Conservation (phyloP, 305 asterid genomes). For the Fraxinus baroniana region DNA sequence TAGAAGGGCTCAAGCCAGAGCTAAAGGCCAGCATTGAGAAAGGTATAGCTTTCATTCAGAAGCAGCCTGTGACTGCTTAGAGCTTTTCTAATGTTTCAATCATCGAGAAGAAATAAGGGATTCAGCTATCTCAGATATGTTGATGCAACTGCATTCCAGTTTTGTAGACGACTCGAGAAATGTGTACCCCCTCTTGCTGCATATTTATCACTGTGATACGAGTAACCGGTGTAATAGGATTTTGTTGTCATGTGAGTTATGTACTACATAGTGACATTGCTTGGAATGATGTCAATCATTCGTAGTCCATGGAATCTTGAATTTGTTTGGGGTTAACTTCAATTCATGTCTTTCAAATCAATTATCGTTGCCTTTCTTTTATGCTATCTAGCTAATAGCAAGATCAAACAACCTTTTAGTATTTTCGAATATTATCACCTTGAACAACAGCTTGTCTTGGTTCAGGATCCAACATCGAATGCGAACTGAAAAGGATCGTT, state of each 20-base stretch:
- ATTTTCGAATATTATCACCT: neutral
- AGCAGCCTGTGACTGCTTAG: constrained; percentile 63
- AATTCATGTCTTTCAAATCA: neutral
- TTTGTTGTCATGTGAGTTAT: neutral
- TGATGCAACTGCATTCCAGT: constrained; percentile 38
- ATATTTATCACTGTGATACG: constrained; percentile 7
- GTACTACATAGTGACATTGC: neutral
- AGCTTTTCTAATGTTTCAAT: constrained; percentile 16
- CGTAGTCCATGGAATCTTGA: neutral
- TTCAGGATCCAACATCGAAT: neutral
- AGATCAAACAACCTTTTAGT: neutral
- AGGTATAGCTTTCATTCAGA: constrained; percentile 63
- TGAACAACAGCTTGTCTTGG: neutral
- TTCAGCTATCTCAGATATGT: constrained; percentile 26
- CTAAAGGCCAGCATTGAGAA: constrained; percentile 83
- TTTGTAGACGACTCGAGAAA: constrained; percentile 48
- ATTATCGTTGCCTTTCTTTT: neutral
- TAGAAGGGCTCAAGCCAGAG: constrained; percentile 78
- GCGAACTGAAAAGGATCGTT: neutral
- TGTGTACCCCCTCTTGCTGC: neutral
- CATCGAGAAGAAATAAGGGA: constrained; percentile 36
- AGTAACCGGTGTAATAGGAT: neutral
- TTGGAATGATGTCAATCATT: neutral
- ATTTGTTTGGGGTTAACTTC: neutral
- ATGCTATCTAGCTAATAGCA: neutral